Percentiles rank a stretch among this genome's conserved stretches.
These are phyloP conservation scores for Penicillium atrosanguineum DNA, from an alignment of 495 filamentous ascomycete genomes.

Conservation along the genomic window DNA sequence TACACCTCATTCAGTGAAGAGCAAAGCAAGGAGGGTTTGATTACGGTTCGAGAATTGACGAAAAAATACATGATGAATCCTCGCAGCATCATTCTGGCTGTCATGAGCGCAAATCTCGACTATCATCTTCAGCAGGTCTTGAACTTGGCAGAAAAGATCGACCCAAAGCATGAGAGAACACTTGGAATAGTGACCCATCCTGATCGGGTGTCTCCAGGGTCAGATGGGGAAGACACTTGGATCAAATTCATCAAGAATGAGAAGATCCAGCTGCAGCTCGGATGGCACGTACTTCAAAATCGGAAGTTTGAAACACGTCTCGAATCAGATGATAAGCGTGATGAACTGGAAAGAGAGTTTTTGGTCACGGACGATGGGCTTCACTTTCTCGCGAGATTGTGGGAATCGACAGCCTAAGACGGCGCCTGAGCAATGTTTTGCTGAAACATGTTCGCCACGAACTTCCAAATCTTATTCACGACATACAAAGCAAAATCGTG, in stretches of 20 bases:
- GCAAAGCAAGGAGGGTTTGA: slow-evolving; percentile 27
- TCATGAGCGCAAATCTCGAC: slow-evolving; percentile 54
- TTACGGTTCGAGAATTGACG: slow-evolving; percentile 50
- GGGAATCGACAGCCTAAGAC: slow-evolving; percentile 51
- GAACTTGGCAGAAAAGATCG: slow-evolving; percentile 17
- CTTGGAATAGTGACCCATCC: slow-evolving; percentile 53
- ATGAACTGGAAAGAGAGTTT: slow-evolving; percentile 40
- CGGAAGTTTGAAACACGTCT: slow-evolving; percentile 40
- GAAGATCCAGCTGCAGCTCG: slow-evolving; percentile 42
- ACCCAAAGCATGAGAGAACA: slow-evolving; percentile 33
- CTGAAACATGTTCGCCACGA: slow-evolving; percentile 53
- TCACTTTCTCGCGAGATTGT: slow-evolving; percentile 31
- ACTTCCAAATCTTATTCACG: slow-evolving; percentile 57
- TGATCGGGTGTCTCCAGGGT: slow-evolving; percentile 27
- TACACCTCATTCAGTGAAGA: slow-evolving; percentile 44
- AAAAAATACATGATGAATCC: slow-evolving; percentile 56
- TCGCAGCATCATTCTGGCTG: slow-evolving; percentile 62
- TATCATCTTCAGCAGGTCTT: slow-evolving; percentile 48
- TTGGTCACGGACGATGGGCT: slow-evolving; percentile 48
- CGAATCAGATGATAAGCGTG: slow-evolving; percentile 31
- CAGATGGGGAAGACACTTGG: slow-evolving; percentile 46
- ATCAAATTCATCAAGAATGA: slow-evolving; percentile 53
- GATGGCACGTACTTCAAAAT: slow-evolving; percentile 53
- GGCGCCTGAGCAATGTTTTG: slow-evolving; percentile 55
- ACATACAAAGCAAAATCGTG: slow-evolving; percentile 44